Conservation (phyloP, 2,329 filamentous ascomycete species). For the Aspergillus transmontanensis region DNA sequence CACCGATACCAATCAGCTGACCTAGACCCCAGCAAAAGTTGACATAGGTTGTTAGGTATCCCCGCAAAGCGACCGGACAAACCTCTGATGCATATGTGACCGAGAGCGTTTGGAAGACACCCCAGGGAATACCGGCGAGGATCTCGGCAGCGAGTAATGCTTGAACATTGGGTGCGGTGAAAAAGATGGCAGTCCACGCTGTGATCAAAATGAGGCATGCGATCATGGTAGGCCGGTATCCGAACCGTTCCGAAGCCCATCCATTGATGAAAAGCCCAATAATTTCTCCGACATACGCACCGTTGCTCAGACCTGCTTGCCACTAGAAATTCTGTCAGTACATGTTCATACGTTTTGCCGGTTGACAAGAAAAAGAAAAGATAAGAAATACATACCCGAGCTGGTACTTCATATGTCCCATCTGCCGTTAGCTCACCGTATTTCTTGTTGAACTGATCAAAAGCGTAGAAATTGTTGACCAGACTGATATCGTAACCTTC, state of each 20-base stretch:
- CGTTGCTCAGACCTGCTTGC: conserved; percentile 50
- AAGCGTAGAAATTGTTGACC: conserved; percentile 75
- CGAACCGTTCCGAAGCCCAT: conserved; percentile 54
- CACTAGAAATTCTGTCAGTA: conserved; percentile 35
- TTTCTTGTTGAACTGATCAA: conserved; percentile 44
- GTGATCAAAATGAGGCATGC: conserved; percentile 49
- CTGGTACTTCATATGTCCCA: conserved; percentile 43
- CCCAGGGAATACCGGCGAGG: conserved; percentile 55
- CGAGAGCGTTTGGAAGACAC: conserved; percentile 54
- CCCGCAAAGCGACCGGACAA: conserved; percentile 49
- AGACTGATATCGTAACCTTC: conserved; percentile 84
- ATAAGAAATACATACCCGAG: conserved; percentile 33
- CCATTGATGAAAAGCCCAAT: conserved; percentile 57
- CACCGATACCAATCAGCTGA: conserved; percentile 54
- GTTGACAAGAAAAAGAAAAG: not conserved
- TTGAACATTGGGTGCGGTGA: conserved; percentile 53
- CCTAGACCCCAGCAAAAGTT: conserved; percentile 53
- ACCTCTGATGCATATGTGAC: conserved; percentile 52
- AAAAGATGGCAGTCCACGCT: conserved; percentile 54
- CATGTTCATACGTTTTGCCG: conserved; percentile 2
- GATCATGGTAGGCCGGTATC: conserved; percentile 56
- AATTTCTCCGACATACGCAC: conserved; percentile 49
- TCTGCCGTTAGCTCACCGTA: conserved; percentile 39
- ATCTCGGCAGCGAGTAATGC: conserved; percentile 54
- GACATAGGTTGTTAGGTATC: conserved; percentile 51